Conservation (phyloP, 805 yeast species). For the Candida sphagnicola region DNA sequence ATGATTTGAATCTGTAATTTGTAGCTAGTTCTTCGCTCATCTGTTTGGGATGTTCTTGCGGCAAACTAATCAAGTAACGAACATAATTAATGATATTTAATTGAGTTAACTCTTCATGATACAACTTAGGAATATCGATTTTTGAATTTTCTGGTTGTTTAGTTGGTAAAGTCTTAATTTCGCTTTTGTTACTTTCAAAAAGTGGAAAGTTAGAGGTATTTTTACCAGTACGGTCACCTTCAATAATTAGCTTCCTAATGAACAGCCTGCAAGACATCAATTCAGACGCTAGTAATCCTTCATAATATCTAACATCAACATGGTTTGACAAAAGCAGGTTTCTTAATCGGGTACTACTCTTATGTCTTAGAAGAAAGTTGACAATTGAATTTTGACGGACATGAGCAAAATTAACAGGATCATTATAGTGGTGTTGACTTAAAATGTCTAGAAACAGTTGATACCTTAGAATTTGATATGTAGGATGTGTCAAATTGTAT, state of each 20-base stretch:
- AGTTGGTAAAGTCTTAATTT: too few relatives aligned
- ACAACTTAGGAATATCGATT: conserved; percentile 1
- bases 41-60: conserved; percentile 14
- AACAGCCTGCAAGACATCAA: conserved; percentile 23
- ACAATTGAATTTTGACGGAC: conserved; percentile 27
- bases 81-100: conserved; percentile 35
- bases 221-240: conserved; percentile 4
- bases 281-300: conserved; percentile 27
- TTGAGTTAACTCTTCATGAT: conserved; percentile 36
- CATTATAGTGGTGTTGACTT: conserved; percentile 27
- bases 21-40: conserved; percentile 17
- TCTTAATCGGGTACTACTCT: conserved; percentile 4
- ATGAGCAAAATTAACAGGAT: conserved; percentile 36
- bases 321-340: conserved; percentile 7
- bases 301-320: conserved; percentile 22
- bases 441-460: conserved; percentile 28
- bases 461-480: conserved; percentile 27
- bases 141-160: neutral
- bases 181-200: neutral
- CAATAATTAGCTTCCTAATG: conserved; percentile 21
- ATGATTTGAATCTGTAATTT: conserved; percentile 26
- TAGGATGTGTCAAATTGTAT: conserved; percentile 20
- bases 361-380: conserved; percentile 23
- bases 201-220: neutral
- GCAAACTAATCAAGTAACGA: conserved; percentile 29